Conservation (phyloP, 83 land plant species). For the Diphasiastrum complanatum region DNA sequence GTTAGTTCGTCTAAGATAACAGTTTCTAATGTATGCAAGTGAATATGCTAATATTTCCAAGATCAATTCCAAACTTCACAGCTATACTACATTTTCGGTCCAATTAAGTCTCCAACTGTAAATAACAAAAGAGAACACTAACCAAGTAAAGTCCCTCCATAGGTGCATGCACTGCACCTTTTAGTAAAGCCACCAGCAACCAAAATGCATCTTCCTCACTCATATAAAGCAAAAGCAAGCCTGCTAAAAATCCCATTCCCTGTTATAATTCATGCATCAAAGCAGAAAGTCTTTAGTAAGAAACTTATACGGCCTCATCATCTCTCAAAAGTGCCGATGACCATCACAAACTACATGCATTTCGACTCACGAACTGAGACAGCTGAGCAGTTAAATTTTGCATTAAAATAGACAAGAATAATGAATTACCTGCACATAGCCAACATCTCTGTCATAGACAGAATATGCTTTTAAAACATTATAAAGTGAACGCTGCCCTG, state of each 20-base stretch:
- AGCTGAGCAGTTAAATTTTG: neutral
- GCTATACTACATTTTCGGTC: too few relatives aligned
- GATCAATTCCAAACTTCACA: too few relatives aligned
- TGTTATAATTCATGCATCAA: too few relatives aligned
- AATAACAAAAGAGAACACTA: constrained; percentile 11
- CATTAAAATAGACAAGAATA: neutral
- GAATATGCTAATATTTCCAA: too few relatives aligned
- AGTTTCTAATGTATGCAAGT: too few relatives aligned
- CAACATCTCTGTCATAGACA: constrained; percentile 93
- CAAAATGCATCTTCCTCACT: constrained; percentile 99
- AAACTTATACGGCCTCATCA: too few relatives aligned
- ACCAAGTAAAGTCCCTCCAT: constrained; percentile 98
- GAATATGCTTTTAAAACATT: constrained; percentile 96
- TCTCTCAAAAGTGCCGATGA: too few relatives aligned
- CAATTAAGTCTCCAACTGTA: too few relatives aligned
- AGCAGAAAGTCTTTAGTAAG: too few relatives aligned
- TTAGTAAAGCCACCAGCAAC: constrained; percentile 88
- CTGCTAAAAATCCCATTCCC: constrained; percentile 99
- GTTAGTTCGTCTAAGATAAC: too few relatives aligned
- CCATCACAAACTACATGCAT: neutral
- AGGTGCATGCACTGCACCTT: constrained; percentile 96
- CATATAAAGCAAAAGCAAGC: constrained; percentile 91
- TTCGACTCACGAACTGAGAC: neutral
- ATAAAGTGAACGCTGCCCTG: constrained; percentile 96
- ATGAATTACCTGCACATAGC: constrained; percentile 84